Evolutionary conservation across 441 rosid genomes (phyloP), one percentile per base, ranked within the genome.

Genomic region (Cnidoscolus chayamansa): DNA sequence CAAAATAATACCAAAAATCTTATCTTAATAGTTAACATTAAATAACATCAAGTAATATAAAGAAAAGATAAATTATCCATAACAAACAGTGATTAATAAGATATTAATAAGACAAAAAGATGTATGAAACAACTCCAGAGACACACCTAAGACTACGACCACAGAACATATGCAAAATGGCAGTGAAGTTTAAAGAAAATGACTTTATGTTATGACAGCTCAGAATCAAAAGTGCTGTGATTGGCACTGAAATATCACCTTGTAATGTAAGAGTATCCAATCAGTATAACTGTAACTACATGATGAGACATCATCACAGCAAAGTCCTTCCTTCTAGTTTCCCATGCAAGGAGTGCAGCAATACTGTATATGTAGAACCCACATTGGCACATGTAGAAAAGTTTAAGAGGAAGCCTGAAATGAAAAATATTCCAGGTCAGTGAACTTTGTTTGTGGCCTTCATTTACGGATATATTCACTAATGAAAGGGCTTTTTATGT

Each of bases 231-330:
- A 67, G 63, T 40, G 67, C 53, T 40, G 48, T 30, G 65, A 10
- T 51, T 53, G 50, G 32, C 58, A 72, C 31, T 19, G 40, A 75
- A 54, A 50, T 49, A 65, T 69, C 84, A 94, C 99, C 98, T 80
- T n/a, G 96, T 74, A 74, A 86, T 43, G 82, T 88, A 94, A 11
- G 99, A 94, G 86, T 81, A 89, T 30, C 90, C 84, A 61, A 94
- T 87, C 75, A 94, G 84, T 72, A 86, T 13, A 80, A 87, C 93
- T 16, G 99, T 88, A 70, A 92, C 83, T 47, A 94, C 87, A 91
- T 95, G 99, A 84, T 95, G 99, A 72, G 99, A 89, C 97, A 95
- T 91, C 99, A 91, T 95, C 58, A 95, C 98, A 74, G 90, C 66
- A 81, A 92, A 92, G 84, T 95, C 99, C 75, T 95, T 95, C 77